These are phyloP conservation scores for Podospora australis DNA, from an alignment of 495 filamentous ascomycete genomes.

Conservation along the genomic window DNA sequence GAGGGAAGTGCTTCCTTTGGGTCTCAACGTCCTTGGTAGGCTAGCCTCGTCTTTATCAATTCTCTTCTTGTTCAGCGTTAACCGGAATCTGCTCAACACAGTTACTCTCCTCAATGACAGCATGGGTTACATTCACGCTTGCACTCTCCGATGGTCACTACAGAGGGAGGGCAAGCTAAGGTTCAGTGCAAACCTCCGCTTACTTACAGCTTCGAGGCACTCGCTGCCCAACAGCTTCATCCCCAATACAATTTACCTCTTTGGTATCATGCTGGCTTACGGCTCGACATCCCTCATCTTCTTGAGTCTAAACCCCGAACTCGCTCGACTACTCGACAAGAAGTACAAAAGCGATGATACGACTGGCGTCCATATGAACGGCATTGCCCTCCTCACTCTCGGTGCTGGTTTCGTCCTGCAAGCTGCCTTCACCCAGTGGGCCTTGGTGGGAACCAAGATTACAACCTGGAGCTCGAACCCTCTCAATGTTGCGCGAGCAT, in stretches of 20 bases:
- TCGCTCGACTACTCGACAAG: constrained; percentile 15
- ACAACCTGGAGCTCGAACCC: constrained; percentile 35
- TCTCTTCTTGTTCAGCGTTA: background rate
- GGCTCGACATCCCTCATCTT: constrained; percentile 35
- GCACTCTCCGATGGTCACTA: constrained; percentile 37
- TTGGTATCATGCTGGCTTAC: constrained; percentile 30
- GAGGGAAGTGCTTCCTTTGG: constrained; percentile 20
- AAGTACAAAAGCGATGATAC: constrained; percentile 8
- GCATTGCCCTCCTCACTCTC: constrained; percentile 30
- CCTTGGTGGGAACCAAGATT: constrained; percentile 21
- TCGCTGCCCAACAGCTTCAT: constrained; percentile 22
- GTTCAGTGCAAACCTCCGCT: constrained; percentile 40
- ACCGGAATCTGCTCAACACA: background rate
- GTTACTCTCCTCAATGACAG: constrained; percentile 33
- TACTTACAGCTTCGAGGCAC: constrained; percentile 25
- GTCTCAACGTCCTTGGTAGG: constrained; percentile 25
- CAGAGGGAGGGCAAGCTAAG: constrained; percentile 34
- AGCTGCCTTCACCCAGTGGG: constrained; percentile 31
- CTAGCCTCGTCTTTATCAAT: background rate
- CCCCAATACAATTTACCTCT: constrained; percentile 25
- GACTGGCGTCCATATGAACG: constrained; percentile 23
- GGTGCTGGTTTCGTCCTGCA: constrained; percentile 29
- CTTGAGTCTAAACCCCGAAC: constrained; percentile 24
- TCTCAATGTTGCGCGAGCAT: constrained; percentile 23
- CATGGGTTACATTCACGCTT: constrained; percentile 35